Evolutionary conservation across 2,329 filamentous ascomycete genomes (phyloP).

Genomic region (Diaporthe batatas): DNA sequence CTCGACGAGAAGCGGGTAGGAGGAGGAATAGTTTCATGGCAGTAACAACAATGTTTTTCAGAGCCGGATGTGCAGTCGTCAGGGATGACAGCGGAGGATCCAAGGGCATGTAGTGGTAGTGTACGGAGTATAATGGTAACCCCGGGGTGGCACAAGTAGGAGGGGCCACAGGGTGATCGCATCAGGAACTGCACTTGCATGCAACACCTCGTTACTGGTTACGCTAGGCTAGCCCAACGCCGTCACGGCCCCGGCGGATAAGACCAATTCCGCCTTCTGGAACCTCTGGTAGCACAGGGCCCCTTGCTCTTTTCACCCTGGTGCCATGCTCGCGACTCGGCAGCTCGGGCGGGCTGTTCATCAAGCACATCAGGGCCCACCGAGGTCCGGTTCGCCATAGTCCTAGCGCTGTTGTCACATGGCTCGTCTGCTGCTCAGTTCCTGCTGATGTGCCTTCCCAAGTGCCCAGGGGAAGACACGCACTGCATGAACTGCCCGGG

Average conservation of each 20-base stretch:
- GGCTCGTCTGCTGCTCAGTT: background rate
- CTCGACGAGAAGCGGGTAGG: background rate
- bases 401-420: background rate
- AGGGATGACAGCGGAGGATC: conserved; percentile 22
- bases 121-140: background rate
- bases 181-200: background rate
- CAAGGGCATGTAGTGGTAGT: conserved; percentile 4
- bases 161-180: conserved; percentile 11
- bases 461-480: background rate
- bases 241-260: conserved; percentile 15
- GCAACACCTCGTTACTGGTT: background rate
- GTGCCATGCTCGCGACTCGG: background rate
- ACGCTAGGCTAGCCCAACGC: conserved; percentile 2
- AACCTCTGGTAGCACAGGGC: background rate
- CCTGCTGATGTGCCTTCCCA: background rate
- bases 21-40: background rate
- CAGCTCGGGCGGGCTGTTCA: background rate
- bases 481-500: background rate
- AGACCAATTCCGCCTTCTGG: conserved; percentile 7
- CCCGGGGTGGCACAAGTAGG: background rate
- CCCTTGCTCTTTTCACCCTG: background rate
- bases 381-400: background rate
- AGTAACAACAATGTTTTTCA: background rate
- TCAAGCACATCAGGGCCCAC: background rate
- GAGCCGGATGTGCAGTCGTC: too few species aligned